Percentiles rank a stretch among this genome's conserved stretches.
Conservation (phyloP, 768 basidiomycete species). For the Russula virescens region DNA sequence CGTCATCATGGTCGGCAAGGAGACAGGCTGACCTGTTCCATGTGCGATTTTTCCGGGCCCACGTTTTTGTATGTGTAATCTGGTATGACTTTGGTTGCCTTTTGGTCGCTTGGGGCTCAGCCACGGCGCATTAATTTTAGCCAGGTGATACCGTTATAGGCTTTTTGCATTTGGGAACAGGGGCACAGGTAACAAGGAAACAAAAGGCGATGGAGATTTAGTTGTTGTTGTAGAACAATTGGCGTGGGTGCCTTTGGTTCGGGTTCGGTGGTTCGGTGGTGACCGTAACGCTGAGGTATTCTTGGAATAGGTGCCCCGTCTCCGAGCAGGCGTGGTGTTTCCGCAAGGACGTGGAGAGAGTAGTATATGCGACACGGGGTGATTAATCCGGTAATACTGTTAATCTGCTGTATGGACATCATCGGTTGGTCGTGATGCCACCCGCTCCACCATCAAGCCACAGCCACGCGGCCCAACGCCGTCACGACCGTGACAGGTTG, state of each 20-base stretch:
- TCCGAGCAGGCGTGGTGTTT: not conserved
- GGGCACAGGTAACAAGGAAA: not conserved
- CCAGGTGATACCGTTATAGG: too few species aligned
- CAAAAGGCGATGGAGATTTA: not conserved
- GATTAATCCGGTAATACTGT: too few species aligned
- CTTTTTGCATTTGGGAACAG: not conserved
- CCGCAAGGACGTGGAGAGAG: not conserved
- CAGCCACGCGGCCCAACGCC: too few species aligned
- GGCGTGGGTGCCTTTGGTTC: not conserved
- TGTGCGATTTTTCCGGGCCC: not conserved
- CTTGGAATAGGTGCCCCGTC: not conserved
- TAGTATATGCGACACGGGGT: not conserved
- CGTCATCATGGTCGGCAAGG: slow-evolving; percentile 26
- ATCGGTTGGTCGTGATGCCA: too few species aligned
- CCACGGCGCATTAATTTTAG: not conserved
- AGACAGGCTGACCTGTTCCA: slow-evolving; percentile 12
- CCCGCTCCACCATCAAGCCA: too few species aligned
- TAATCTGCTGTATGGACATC: too few species aligned
- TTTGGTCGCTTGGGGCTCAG: not conserved
- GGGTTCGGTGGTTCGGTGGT: too few species aligned
- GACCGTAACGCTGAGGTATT: not conserved
- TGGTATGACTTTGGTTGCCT: not conserved
- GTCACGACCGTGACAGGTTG: too few species aligned
- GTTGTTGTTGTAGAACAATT: slow-evolving; percentile 1
- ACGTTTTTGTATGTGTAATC: not conserved